Base-by-base conservation (phyloP, 2,329 filamentous ascomycete genomes). In the Exophiala sideris region DNA sequence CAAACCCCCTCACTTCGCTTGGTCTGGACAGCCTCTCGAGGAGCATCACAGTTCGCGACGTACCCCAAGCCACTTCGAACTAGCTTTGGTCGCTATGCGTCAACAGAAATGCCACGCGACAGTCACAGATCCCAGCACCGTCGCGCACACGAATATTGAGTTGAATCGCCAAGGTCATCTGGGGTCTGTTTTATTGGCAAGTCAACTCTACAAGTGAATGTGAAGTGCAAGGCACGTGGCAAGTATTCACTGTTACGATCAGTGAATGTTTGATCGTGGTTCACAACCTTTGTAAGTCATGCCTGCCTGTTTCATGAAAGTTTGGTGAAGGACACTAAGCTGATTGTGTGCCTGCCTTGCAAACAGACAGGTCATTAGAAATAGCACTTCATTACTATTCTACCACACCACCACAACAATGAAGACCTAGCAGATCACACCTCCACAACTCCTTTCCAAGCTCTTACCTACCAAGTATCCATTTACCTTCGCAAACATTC, bases 271-370 rank as follows among this genome's bases (percentile, higher is more conserved):
- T 44, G 41, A 14, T 29, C 29, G 21, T 21, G 20, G 24, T 5
- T 29, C 24, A 29, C 24, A 29, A 8, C 24, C 29, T 24, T 36
- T 18, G 52, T 44, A 55, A 29, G 52, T 50, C 36, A 41, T 47
- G 21, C 16, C 29, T 45, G 39, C 47, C 42, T 34, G n/a, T 38
- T 10, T 46, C 38, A 11, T n/a, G 18, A 44, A 33, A 34, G 11
- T 32, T 32, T n/a, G 32, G 29, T 36, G 53, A 46, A 41, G 20
- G 35, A 9, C 29, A 45, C 47, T 50, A 12, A 52, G 18, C 39
- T 35, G 18, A 41, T 35, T n/a, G 42, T 32, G 41, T 18, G 20
- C 41, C 44, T 41, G 14, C 33, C 32, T 34, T 14, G 35, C 16
- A 21, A 52, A 46, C 8, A 47, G 38, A 40, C n/a, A 29, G 29